A percentile compares a stretch with the other conserved stretches of the same genome.
Conservation (phyloP, 768 basidiomycete species). For the Asterophora parasitica region DNA sequence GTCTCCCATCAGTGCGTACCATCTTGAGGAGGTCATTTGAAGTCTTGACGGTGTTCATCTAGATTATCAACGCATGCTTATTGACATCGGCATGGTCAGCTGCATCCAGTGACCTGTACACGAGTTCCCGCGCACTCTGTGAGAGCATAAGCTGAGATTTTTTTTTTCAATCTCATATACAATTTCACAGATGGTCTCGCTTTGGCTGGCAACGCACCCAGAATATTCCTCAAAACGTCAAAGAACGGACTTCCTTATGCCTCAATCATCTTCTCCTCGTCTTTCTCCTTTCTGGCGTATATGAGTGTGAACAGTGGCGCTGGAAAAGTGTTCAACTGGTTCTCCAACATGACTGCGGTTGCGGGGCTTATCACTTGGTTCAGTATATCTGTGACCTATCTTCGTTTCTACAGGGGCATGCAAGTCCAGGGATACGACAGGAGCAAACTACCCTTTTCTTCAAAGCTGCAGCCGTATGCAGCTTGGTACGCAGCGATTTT, state of each 20-base stretch:
- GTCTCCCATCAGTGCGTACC: conserved; percentile 64
- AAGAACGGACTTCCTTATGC: conserved; percentile 73
- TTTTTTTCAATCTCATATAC: background rate
- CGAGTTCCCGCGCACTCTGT: conserved; percentile 84
- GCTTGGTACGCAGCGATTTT: conserved; percentile 52
- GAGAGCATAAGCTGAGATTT: conserved; percentile 29
- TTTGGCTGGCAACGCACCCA: conserved; percentile 74
- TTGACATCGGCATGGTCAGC: conserved; percentile 93
- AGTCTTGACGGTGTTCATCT: background rate
- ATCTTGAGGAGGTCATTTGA: background rate
- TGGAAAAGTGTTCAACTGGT: conserved; percentile 75
- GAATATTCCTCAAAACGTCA: conserved; percentile 65
- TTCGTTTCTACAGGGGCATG: conserved; percentile 81
- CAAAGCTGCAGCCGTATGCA: conserved; percentile 64
- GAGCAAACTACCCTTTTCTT: conserved; percentile 60
- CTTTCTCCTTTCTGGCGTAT: conserved; percentile 70
- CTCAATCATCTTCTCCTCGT: conserved; percentile 62
- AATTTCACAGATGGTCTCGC: conserved; percentile 68
- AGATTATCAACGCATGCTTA: conserved; percentile 80
- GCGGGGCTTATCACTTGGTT: conserved; percentile 78
- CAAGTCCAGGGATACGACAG: conserved; percentile 76
- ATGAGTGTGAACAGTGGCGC: conserved; percentile 71
- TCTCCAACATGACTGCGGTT: conserved; percentile 69
- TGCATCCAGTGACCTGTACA: conserved; percentile 85
- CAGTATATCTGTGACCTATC: conserved; percentile 67